Evolutionary conservation across 306 rosid species (phyloP).

Genomic region (Prunus persica): Prunus_persica_NCBIv2 NC_034012.1:17589001-17589500

Average conservation of each 20-base stretch:
- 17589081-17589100: background rate
- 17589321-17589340: conserved; percentile 71
- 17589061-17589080: background rate
- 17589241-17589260: conserved; percentile 65
- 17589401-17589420: conserved; percentile 81
- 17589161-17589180: conserved; percentile 54
- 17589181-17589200: conserved; percentile 84
- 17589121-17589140: too few species aligned
- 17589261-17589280: conserved; percentile 49
- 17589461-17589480: conserved; percentile 86
- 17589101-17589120: background rate
- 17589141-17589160: background rate
- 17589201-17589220: conserved; percentile 73
- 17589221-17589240: conserved; percentile 74
- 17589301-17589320: conserved; percentile 87
- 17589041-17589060: too few species aligned
- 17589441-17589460: conserved; percentile 91
- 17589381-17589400: conserved; percentile 80
- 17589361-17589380: conserved; percentile 86
- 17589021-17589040: too few species aligned
- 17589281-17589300: conserved; percentile 50
- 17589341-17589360: conserved; percentile 78
- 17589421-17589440: conserved; percentile 72
- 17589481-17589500: conserved; percentile 74
- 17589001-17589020: too few species aligned